phyloP scores from a whole-genome alignment of 2,329 filamentous ascomycete genomes.

The Claviceps pazoutovae region DNA sequence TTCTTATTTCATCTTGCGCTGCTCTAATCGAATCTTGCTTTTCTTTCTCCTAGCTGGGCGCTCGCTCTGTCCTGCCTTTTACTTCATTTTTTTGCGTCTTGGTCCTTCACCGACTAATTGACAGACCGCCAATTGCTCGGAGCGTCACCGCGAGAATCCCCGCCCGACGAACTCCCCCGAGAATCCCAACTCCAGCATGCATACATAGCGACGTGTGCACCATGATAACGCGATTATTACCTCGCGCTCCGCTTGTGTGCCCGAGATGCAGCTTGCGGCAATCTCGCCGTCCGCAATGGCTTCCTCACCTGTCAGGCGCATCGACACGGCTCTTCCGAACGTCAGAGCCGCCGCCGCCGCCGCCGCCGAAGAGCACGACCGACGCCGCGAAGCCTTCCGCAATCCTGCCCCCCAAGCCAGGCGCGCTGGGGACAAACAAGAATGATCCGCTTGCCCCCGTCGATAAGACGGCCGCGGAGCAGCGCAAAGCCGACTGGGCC shows the following conservation, averaged over 20 bases:
- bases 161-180: background rate
- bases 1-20: no score
- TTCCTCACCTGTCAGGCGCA: constrained; percentile 14
- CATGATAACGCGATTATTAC: constrained; percentile 24
- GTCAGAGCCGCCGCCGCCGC: constrained; percentile 16
- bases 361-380: constrained; percentile 7
- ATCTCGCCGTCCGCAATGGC: constrained; percentile 16
- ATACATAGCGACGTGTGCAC: constrained; percentile 3
- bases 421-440: constrained; percentile 9
- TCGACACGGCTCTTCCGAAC: constrained; percentile 19
- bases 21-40: no score
- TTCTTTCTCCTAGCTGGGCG: no score
- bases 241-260: constrained; percentile 19
- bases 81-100: no score
- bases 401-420: constrained; percentile 4
- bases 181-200: background rate
- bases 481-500: constrained; percentile 93
- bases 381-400: background rate
- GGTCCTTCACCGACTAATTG: no score
- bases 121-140: background rate
- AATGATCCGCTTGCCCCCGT: constrained; percentile 19
- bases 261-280: constrained; percentile 16
- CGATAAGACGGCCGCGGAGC: constrained; percentile 56
- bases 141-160: background rate
- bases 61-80: no score